A percentile compares a stretch with the other conserved stretches of the same genome.
Evolutionary conservation across 768 basidiomycete genomes (phyloP).

Genomic region (Podaxis sp.): DNA sequence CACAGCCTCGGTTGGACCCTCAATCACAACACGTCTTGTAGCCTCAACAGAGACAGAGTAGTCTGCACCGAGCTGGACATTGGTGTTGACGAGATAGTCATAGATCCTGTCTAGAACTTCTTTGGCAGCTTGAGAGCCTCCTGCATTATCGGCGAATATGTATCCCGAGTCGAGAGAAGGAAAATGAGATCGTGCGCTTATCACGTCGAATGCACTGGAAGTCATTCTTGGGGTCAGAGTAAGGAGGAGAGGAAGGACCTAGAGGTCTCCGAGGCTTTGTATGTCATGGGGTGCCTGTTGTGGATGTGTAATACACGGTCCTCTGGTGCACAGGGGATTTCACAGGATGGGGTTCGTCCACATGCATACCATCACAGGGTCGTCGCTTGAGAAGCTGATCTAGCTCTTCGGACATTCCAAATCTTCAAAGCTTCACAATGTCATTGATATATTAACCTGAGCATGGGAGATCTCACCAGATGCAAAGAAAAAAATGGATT

Average conservation of each 20-base stretch:
- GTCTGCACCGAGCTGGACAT: constrained; percentile 70
- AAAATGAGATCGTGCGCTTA: constrained; percentile 53
- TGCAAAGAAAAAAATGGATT: no score
- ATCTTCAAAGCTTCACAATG: no score
- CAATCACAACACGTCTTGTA: constrained; percentile 42
- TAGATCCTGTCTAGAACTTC: constrained; percentile 53
- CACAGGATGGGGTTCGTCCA: constrained; percentile 3
- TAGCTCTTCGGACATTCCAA: no score
- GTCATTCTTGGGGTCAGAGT: constrained; percentile 11
- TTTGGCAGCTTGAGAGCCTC: constrained; percentile 60
- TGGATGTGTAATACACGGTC: neutral
- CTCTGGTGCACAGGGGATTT: neutral
- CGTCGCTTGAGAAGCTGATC: neutral
- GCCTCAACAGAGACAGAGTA: constrained; percentile 55
- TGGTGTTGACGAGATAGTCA: constrained; percentile 68
- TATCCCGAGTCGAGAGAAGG: constrained; percentile 56
- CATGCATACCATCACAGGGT: constrained; percentile 1
- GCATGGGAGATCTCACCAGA: no score
- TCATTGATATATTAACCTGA: no score
- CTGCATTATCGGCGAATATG: constrained; percentile 74
- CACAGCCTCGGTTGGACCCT: constrained; percentile 47
- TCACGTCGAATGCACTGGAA: constrained; percentile 36
- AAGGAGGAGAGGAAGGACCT: neutral
- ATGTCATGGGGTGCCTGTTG: neutral
- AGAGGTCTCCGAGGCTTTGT: neutral